Percentiles rank a stretch among this genome's conserved stretches.
These are phyloP conservation scores for Phialocephala subalpina DNA, from an alignment of 2,329 filamentous ascomycete species.

Conservation along the genomic window DNA sequence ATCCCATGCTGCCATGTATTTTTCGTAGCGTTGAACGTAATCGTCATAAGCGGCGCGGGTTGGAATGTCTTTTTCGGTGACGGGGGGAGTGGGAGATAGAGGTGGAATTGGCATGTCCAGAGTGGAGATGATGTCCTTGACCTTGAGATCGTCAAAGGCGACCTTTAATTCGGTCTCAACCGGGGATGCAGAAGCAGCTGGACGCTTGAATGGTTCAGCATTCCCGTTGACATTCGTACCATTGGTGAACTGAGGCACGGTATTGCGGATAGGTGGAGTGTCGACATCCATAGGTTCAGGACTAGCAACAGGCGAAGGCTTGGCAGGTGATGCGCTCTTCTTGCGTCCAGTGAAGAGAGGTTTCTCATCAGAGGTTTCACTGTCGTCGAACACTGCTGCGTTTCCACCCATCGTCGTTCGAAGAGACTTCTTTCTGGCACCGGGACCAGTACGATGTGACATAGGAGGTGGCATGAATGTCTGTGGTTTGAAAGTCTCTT, in stretches of 20 bases:
- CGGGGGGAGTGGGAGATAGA: slow-evolving; percentile 36
- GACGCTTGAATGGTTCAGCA: slow-evolving; percentile 61
- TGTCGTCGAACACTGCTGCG: slow-evolving; percentile 39
- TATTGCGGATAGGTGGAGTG: slow-evolving; percentile 50
- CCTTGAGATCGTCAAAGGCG: slow-evolving; percentile 54
- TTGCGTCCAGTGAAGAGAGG: slow-evolving; percentile 43
- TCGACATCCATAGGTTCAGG: slow-evolving; percentile 74
- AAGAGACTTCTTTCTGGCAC: slow-evolving; percentile 14
- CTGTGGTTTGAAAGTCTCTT: slow-evolving; percentile 41
- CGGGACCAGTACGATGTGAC: slow-evolving; percentile 27
- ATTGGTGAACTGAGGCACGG: slow-evolving; percentile 51
- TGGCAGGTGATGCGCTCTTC: slow-evolving; percentile 9
- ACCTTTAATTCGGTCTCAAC: slow-evolving; percentile 38
- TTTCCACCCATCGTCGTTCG: slow-evolving; percentile 41
- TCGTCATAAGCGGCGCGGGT: slow-evolving; percentile 53
- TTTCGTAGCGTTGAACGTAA: slow-evolving; percentile 61
- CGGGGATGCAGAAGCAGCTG: slow-evolving; percentile 36
- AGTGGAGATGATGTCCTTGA: slow-evolving; percentile 59
- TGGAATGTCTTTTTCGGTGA: slow-evolving; percentile 51
- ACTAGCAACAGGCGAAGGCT: slow-evolving; percentile 42
- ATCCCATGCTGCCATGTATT: slow-evolving; percentile 61
- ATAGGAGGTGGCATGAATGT: slow-evolving; percentile 42
- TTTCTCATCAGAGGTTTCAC: slow-evolving; percentile 38
- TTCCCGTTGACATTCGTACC: slow-evolving; percentile 58
- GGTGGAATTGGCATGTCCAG: slow-evolving; percentile 60